phyloP scores from a whole-genome alignment of 2,329 filamentous ascomycete genomes.

The Alternaria sp. region DNA sequence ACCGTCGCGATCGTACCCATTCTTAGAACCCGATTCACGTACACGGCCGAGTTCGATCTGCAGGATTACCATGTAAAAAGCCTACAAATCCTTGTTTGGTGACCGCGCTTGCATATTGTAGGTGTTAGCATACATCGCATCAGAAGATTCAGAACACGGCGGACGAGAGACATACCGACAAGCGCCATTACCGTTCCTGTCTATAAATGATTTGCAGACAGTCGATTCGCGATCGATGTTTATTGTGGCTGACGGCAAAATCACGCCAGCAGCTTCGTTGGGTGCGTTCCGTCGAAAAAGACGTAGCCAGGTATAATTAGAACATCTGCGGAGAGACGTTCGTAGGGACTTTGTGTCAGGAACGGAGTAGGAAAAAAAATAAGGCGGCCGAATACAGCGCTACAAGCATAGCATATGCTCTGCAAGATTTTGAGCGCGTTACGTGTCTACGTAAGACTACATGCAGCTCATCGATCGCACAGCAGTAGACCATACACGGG shows the following conservation, averaged over 20 bases:
- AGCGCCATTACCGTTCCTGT: background rate
- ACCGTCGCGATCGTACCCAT: background rate
- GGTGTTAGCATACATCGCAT: background rate
- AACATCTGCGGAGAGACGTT: background rate
- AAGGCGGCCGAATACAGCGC: background rate
- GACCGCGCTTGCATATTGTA: background rate
- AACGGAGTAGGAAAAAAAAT: background rate
- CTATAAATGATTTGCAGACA: background rate
- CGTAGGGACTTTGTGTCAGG: background rate
- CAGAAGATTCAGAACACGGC: too few relatives aligned
- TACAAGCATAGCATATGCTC: background rate
- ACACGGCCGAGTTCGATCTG: background rate
- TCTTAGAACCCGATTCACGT: background rate
- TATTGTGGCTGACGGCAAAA: background rate
- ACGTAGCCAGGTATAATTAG: background rate
- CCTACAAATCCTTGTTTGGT: background rate
- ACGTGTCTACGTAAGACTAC: background rate
- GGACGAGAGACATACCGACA: background rate
- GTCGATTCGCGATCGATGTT: background rate
- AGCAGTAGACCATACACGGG: background rate
- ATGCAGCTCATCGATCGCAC: slow-evolving; percentile 1
- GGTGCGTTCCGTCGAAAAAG: background rate
- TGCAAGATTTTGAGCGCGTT: background rate
- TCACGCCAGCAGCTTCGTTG: background rate
- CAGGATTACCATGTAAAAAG: background rate